Percentiles rank a stretch among this genome's conserved stretches.
These are phyloP conservation scores for Rosa rugosa DNA, from an alignment of 306 rosid genomes.

Conservation along the genomic window DNA sequence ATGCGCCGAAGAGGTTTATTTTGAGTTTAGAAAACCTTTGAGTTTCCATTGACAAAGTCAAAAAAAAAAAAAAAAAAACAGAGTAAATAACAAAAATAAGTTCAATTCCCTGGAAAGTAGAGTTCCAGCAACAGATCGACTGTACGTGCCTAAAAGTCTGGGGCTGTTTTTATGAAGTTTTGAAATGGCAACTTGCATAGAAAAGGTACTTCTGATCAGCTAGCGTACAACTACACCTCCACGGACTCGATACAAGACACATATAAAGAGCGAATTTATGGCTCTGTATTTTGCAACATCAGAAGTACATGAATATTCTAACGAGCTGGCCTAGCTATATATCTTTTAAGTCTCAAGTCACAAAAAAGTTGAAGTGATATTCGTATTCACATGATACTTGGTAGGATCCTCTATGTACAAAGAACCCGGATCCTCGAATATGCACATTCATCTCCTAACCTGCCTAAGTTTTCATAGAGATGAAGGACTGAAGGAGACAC, in stretches of 20 bases:
- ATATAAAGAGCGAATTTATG: not conserved
- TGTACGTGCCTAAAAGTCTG: not conserved
- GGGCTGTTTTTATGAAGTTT: not conserved
- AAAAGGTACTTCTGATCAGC: not conserved
- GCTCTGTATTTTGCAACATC: not conserved
- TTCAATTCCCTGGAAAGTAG: not conserved
- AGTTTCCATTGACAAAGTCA: no score
- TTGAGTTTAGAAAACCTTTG: no score
- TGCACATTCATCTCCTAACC: no score
- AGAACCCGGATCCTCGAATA: no score
- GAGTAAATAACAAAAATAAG: not conserved
- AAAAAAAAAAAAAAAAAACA: no score
- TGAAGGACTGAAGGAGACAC: no score
- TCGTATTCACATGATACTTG: not conserved
- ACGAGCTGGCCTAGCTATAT: not conserved
- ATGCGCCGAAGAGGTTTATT: rapidly evolving
- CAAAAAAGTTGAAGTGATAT: not conserved
- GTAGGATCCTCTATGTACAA: not conserved
- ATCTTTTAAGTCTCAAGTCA: not conserved
- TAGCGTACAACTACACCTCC: not conserved
- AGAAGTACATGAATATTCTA: not conserved
- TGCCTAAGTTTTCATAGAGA: no score
- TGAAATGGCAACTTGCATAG: not conserved
- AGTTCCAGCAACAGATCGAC: not conserved
- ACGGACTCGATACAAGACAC: not conserved